Evolutionary conservation across 495 filamentous ascomycete species (phyloP).

Genomic region (Penicillium mononematosum): DNA sequence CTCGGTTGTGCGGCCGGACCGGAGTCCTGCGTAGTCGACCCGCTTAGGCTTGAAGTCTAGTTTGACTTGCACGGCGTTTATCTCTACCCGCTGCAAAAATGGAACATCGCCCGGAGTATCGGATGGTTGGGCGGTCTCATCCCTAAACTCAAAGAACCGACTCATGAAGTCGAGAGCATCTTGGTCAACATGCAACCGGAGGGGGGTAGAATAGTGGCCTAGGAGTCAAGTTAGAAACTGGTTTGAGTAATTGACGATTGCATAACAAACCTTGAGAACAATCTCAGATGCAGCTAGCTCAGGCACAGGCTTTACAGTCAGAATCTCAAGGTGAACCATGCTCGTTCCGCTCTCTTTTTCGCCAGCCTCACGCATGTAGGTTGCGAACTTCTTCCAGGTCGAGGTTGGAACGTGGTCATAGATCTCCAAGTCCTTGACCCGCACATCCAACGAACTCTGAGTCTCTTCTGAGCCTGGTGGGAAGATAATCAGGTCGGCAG

Average conservation of each 20-base stretch:
- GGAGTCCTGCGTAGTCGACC: conserved; percentile 88
- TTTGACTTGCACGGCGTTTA: conserved; percentile 76
- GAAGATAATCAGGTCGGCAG: conserved; percentile 79
- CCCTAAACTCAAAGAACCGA: conserved; percentile 96
- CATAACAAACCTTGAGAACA: conserved; percentile 65
- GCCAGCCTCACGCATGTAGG: conserved; percentile 83
- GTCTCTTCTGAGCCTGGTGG: conserved; percentile 76
- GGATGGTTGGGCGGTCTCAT: conserved; percentile 59
- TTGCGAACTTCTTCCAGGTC: conserved; percentile 97
- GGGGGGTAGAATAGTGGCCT: conserved; percentile 79
- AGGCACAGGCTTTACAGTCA: conserved; percentile 81
- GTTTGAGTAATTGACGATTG: neutral
- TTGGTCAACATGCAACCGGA: conserved; percentile 94
- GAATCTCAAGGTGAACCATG: conserved; percentile 86
- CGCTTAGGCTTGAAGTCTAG: conserved; percentile 98
- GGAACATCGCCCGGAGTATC: conserved; percentile 65
- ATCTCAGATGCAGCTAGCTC: conserved; percentile 87
- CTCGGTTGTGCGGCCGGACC: conserved; percentile 97
- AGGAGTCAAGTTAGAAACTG: conserved; percentile 6
- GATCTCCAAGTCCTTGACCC: conserved; percentile 79
- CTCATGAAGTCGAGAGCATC: conserved; percentile 97
- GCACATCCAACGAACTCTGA: conserved; percentile 79
- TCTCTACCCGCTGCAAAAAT: conserved; percentile 86
- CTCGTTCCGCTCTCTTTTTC: conserved; percentile 77
- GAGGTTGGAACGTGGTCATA: conserved; percentile 94